Evolutionary conservation across 352 stramenopile genomes (phyloP).

Genomic region (Blastocystis hominis): DNA sequence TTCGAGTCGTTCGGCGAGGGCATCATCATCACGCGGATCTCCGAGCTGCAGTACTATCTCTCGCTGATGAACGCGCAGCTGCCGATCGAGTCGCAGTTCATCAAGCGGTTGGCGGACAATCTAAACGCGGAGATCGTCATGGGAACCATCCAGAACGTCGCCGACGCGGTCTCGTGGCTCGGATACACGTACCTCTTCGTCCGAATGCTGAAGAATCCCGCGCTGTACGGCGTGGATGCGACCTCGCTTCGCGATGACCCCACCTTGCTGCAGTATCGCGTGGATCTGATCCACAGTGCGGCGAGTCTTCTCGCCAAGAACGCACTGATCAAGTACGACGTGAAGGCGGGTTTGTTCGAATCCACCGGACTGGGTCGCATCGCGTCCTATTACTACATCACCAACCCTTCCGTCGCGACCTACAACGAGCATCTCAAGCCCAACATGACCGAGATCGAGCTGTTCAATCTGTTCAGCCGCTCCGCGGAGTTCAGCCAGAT

Average conservation of each 20-base stretch:
- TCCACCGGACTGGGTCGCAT: slow-evolving; percentile 90
- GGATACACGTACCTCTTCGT: slow-evolving; percentile 99
- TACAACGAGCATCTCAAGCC: slow-evolving; percentile 96
- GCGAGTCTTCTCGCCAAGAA: slow-evolving; percentile 86
- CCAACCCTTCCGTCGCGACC: slow-evolving; percentile 88
- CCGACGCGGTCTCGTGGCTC: slow-evolving; percentile 90
- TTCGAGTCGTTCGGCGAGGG: slow-evolving; percentile 93
- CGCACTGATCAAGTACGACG: slow-evolving; percentile 94
- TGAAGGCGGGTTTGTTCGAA: slow-evolving; percentile 83
- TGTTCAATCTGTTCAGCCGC: slow-evolving; percentile 93
- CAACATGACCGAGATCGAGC: slow-evolving; percentile 98
- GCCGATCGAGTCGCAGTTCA: slow-evolving; percentile 94
- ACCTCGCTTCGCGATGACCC: slow-evolving; percentile 78
- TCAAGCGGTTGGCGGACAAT: slow-evolving; percentile 87
- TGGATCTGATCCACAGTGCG: slow-evolving; percentile 89
- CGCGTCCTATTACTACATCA: slow-evolving; percentile 98
- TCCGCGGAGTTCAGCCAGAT: slow-evolving; percentile 98
- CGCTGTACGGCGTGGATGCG: slow-evolving; percentile 83
- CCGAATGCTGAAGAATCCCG: slow-evolving; percentile 91
- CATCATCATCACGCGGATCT: slow-evolving; percentile 97
- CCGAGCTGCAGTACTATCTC: slow-evolving; percentile 96
- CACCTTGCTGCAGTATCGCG: slow-evolving; percentile 81
- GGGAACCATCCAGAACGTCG: slow-evolving; percentile 83
- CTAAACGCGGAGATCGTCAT: slow-evolving; percentile 97
- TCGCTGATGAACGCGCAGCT: slow-evolving; percentile 98